phyloP scores from a whole-genome alignment of 2,329 filamentous ascomycete species.

The Stemphylium beticola region DNA sequence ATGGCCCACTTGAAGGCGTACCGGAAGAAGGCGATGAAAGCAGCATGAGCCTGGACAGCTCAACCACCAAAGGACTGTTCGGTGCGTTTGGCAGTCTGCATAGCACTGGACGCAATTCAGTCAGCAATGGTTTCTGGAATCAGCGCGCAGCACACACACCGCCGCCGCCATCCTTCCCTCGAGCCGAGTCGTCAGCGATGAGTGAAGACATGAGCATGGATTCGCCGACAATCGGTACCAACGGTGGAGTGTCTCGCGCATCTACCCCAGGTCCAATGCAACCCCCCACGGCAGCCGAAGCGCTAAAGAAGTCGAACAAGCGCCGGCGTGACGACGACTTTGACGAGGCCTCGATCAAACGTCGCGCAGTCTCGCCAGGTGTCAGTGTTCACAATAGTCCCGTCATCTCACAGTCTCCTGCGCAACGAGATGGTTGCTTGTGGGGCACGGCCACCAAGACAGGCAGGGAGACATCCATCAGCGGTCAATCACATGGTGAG shows the following conservation, averaged over 20 bases:
- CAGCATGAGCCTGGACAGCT: slow-evolving; percentile 61
- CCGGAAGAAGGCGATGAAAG: slow-evolving; percentile 65
- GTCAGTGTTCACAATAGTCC: slow-evolving; percentile 92
- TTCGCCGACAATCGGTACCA: slow-evolving; percentile 58
- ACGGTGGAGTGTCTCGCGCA: slow-evolving; percentile 40
- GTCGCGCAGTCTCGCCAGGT: slow-evolving; percentile 87
- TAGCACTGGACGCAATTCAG: slow-evolving; percentile 71
- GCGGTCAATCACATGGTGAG: slow-evolving; percentile 59
- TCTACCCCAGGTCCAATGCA: slow-evolving; percentile 48
- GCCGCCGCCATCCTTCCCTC: slow-evolving; percentile 64
- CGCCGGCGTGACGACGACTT: slow-evolving; percentile 91
- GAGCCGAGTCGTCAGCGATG: slow-evolving; percentile 58
- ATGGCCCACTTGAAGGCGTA: slow-evolving; percentile 70
- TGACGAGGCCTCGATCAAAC: slow-evolving; percentile 85
- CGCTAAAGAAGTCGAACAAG: slow-evolving; percentile 60
- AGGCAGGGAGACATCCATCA: slow-evolving; percentile 61
- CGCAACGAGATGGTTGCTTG: slow-evolving; percentile 71
- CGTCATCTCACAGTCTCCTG: slow-evolving; percentile 78
- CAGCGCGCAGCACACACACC: slow-evolving; percentile 66
- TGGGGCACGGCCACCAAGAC: slow-evolving; percentile 75
- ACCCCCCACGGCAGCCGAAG: slow-evolving; percentile 50
- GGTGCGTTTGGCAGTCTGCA: slow-evolving; percentile 79
- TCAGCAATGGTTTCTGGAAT: slow-evolving; percentile 79
- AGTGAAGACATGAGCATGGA: slow-evolving; percentile 78
- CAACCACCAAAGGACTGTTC: slow-evolving; percentile 55